Base-by-base conservation (phyloP, 2,329 filamentous ascomycete species). In the Penicillium brasilianum region DNA sequence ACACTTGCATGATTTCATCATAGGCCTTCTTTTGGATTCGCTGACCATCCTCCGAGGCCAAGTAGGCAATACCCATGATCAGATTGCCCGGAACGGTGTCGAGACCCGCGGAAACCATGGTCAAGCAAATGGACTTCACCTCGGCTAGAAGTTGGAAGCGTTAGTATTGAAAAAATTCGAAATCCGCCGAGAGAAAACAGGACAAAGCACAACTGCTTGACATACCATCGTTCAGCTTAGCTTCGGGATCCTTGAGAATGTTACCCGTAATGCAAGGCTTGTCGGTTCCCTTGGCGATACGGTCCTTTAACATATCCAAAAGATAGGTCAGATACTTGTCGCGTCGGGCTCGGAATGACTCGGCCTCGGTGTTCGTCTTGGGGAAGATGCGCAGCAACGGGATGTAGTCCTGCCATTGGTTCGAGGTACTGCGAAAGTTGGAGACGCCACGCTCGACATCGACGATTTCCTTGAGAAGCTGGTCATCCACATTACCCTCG, bases 401-500 rank as follows among this genome's bases (percentile, higher is more conserved):
- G n/a, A 95, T 86, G 67, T 94, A 94, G 70, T 95, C 91, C 70
- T 92, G 89, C 87, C 90, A 91, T 73, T 94, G 94, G 72, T 93
- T 92, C 69, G 88, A 91, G 0, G 90, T 94, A 28, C 87, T 90
- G 51, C 91, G 81, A 71, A 93, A 90, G 68, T 91, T 91, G 56
- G 88, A 89, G 25, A 95, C 87, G 5, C 87, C 88, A 32, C 90
- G 84, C 74, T 94, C 91, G 3, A 94, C 90, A 50, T 88, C 82
- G 0, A 88, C 87, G 59, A 95, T 93, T 72, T 94, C 91, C 20
- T 85, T 81, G 6, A 94, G 81, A 8, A 93, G 80, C 41, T 84
- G 80, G 64, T 89, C 85, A 60, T 92, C 82, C 49, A 90, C 84
- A 64, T 88, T 86, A 0, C 89, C 90, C 57, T 88, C 83, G 59